Base-by-base conservation (phyloP, 331 rosid species). In the Cydonia oblonga region DNA sequence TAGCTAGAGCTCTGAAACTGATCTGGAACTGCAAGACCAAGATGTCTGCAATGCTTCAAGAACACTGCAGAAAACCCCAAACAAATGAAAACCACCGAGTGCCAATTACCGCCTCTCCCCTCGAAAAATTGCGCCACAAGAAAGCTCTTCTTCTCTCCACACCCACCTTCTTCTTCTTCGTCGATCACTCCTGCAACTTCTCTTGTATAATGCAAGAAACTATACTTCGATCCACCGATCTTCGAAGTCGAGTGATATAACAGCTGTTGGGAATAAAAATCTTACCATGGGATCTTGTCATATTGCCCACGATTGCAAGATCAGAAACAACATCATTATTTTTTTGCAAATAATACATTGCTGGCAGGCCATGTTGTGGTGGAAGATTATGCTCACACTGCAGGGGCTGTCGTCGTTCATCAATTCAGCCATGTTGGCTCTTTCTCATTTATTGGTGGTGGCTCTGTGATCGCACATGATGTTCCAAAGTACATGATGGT, bases 371-470 rank as follows among this genome's bases (percentile, higher is more conserved):
- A 89, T 79, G 96, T 95, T 33, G 86, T 84, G 80, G 92, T 89
- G 78, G 98, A 87, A 82, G 97, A 95, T 82, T 67, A 83, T 78
- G 87, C 91, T 74, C 97, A 89, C 81, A 91, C 96, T 35, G 96
- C 93, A 16, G 99, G 99, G 52, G 93, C 87, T 4, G 82, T 84
- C 5, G 93, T 83, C 32, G 87, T 95, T 74, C 99, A 95, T 82
- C 99, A 95, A 67, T 91, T 95, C 85, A 89, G 96, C 77, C 96
- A 81, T 84, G 75, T 91, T 76, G 97, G 93, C 61, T 87, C 96
- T 33, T 88, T 84, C 84, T 84, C 96, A 35, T 95, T 95, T 70
- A 82, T 95, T 64, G 97, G 96, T 49, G 96, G 93, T 72, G 99
- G 99, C 71, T 87, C 99, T 6, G 90, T 89, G 96, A 86, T 95